Evolutionary conservation across 148 eudicot species (phyloP).

Genomic region (Oxyria digyna): DNA sequence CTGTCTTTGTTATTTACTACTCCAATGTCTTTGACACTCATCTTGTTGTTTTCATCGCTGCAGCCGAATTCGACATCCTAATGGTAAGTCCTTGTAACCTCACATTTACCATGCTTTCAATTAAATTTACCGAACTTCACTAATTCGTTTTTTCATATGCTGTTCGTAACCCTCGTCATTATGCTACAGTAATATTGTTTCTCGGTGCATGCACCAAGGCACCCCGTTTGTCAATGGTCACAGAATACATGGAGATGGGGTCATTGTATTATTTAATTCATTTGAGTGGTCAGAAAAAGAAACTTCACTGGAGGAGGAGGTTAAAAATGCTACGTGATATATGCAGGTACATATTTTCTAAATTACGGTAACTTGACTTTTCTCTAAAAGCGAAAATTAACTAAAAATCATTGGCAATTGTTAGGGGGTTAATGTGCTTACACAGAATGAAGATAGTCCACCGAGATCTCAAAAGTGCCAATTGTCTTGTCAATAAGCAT

Average conservation of each 20-base stretch:
- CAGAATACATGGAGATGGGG: slow-evolving; percentile 99
- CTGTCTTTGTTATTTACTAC: neutral
- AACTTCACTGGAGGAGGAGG: slow-evolving; percentile 84
- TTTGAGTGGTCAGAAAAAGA: slow-evolving; percentile 93
- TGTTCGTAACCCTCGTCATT: neutral
- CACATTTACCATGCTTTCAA: neutral
- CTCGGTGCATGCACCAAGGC: slow-evolving; percentile 98
- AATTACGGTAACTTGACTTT: neutral
- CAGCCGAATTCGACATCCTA: slow-evolving; percentile 99
- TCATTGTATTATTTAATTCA: slow-evolving; percentile 89
- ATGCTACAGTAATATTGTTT: slow-evolving; percentile 78
- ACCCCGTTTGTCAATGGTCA: slow-evolving; percentile 87
- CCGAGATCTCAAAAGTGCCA: slow-evolving; percentile 92
- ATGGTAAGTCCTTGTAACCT: slow-evolving; percentile 41
- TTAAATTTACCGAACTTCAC: neutral
- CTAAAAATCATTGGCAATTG: neutral
- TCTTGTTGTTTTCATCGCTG: neutral
- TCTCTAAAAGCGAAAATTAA: too few relatives aligned
- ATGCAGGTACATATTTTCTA: slow-evolving; percentile 52
- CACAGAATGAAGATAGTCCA: slow-evolving; percentile 96
- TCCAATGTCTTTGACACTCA: neutral
- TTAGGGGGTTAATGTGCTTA: slow-evolving; percentile 90
- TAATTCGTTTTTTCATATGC: neutral
- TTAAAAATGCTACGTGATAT: slow-evolving; percentile 95
- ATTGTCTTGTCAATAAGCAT: slow-evolving; percentile 91